These are phyloP conservation scores for Hypsizygus ulmarius DNA, from an alignment of 1,284 basidiomycete species.

Conservation along the genomic window DNA sequence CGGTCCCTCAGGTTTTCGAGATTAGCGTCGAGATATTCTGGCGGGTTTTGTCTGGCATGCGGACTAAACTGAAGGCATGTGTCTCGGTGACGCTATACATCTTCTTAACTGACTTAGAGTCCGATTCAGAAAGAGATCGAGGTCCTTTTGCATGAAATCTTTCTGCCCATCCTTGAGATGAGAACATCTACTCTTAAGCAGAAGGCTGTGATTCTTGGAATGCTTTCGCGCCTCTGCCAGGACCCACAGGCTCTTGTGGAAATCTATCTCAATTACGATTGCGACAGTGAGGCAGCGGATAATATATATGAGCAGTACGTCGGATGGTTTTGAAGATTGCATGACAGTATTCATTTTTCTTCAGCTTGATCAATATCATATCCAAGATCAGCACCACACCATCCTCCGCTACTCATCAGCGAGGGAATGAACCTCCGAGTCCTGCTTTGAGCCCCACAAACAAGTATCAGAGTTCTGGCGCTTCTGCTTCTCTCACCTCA, in stretches of 20 bases:
- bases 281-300: slow-evolving; percentile 87
- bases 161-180: slow-evolving; percentile 99
- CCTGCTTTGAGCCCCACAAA: slow-evolving; percentile 55
- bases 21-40: slow-evolving; percentile 98
- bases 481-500: slow-evolving; percentile 66
- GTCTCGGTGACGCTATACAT: slow-evolving; percentile 1
- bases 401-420: slow-evolving; percentile 50
- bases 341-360: slow-evolving; percentile 13
- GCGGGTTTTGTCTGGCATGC: slow-evolving; percentile 90
- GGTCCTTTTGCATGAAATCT: slow-evolving; percentile 97
- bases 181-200: slow-evolving; percentile 93
- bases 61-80: slow-evolving; percentile 89
- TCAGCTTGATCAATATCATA: slow-evolving; percentile 89
- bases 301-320: slow-evolving; percentile 94
- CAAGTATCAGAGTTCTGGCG: slow-evolving; percentile 44
- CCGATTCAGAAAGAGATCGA: slow-evolving; percentile 92
- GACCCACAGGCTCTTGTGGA: slow-evolving; percentile 96
- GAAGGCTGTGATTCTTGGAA: slow-evolving; percentile 86
- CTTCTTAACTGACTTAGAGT: slow-evolving; percentile 11
- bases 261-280: slow-evolving; percentile 97
- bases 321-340: slow-evolving; percentile 3
- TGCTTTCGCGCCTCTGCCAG: slow-evolving; percentile 84
- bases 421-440: slow-evolving; percentile 56
- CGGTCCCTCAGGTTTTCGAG: slow-evolving; percentile 97
- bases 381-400: slow-evolving; percentile 85